phyloP scores from a whole-genome alignment of 441 rosid species.

The Jatropha multifida region DNA sequence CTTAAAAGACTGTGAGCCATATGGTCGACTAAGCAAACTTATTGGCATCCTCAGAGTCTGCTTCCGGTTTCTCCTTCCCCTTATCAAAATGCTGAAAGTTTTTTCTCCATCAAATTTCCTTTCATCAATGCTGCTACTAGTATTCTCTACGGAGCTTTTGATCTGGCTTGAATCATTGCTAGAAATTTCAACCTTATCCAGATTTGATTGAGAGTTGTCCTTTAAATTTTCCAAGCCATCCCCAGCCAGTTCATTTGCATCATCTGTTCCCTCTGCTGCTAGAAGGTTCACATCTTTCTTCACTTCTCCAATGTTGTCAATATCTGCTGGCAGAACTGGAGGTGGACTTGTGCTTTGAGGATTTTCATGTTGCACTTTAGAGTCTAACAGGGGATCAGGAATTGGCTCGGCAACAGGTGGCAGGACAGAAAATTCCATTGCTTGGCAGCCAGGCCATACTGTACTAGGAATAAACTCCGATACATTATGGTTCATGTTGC shows the following conservation, averaged over 20 bases:
- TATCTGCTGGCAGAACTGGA: constrained; percentile 50
- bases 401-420: constrained; percentile 70
- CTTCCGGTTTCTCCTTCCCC: constrained; percentile 90
- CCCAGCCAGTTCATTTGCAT: constrained; percentile 31
- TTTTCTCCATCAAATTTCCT: constrained; percentile 57
- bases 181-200: constrained; percentile 28
- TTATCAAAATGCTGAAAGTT: constrained; percentile 86
- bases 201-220: constrained; percentile 45
- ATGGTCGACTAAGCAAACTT: constrained; percentile 87
- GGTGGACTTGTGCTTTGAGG: constrained; percentile 39
- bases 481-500: constrained; percentile 54
- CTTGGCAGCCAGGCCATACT: constrained; percentile 78
- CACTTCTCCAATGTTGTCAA: constrained; percentile 45
- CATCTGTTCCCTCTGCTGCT: constrained; percentile 35
- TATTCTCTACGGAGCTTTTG: constrained; percentile 30
- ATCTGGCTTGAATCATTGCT: constrained; percentile 32
- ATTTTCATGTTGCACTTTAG: constrained; percentile 32
- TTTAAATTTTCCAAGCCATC: constrained; percentile 30
- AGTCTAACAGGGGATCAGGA: constrained; percentile 48
- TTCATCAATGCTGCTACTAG: constrained; percentile 39
- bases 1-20: constrained; percentile 90
- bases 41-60: constrained; percentile 95
- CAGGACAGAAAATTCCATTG: constrained; percentile 64
- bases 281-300: constrained; percentile 43
- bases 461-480: constrained; percentile 71